Base-by-base conservation (phyloP, 306 rosid genomes). In the Pyrus betulifolia region DNA sequence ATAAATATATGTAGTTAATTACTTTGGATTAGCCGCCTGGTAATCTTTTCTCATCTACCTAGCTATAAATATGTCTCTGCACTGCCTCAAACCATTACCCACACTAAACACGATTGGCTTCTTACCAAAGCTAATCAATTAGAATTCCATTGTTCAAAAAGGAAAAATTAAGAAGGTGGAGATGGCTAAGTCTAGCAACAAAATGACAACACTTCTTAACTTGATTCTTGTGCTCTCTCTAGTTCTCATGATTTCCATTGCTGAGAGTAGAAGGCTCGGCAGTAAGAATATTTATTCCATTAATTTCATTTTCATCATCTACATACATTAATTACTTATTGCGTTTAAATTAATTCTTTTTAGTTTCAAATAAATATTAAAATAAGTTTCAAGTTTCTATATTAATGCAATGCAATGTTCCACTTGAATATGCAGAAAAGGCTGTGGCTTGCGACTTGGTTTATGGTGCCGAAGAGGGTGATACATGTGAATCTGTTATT, bases 181-280 rank as follows among this genome's bases (percentile, higher is more conserved):
- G 5, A 77, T 78, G 75, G 62, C 75, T 2, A 69, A 69, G 18
- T 8, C 8, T 10, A 33, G 22, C 76, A 70, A 31, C 58, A 77
- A 22, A 70, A 1, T 51, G 18, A 38, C 54, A 19, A 51, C 33
- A 19, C 14, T 57, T 60, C 51, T 42, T 14, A 78, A 70, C 63
- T 19, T 78, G 76, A 38, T 78, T 71, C 33, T 71, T 4, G 11
- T 62, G 65, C 4, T 78, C 27, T 78, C 81, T 61, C 22, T 77
- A 30, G 30, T 70, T 4, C 44, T 55, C 0, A 71, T 71, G 75
- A 57, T 71, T 33, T 55, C 75, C 51, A n/a, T 33, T 9, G 59
- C 75, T n/a, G 75, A 71, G 75, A 25, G 75, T 12, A 71, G 38
- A 71, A 30, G 46, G 27, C 42, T 78, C 4, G 22, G 71, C 40